A percentile compares a stretch with the other conserved stretches of the same genome.
Conservation (phyloP, 805 yeast genomes). For the Kluyveromyces siamensis region DNA sequence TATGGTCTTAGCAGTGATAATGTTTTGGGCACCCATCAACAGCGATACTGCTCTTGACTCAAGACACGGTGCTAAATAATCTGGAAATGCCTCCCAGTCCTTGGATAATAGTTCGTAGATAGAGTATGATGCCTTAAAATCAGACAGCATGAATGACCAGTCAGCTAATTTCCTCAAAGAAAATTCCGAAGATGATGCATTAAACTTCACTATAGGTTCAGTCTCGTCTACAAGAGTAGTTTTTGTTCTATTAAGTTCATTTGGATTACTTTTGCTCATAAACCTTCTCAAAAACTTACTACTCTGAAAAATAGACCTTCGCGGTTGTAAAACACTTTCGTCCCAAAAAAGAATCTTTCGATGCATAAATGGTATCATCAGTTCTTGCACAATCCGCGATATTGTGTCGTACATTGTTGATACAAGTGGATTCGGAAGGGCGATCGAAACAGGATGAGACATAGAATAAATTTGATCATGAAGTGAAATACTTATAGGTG, state of each 20-base stretch:
- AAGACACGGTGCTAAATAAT: slow-evolving; percentile 58
- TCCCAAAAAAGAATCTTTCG: slow-evolving; percentile 74
- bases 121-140: slow-evolving; percentile 73
- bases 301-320: slow-evolving; percentile 65
- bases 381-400: slow-evolving; percentile 14
- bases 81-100: slow-evolving; percentile 53
- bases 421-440: slow-evolving; percentile 15
- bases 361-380: slow-evolving; percentile 74
- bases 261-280: slow-evolving; percentile 18
- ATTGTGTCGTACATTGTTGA: slow-evolving; percentile 19
- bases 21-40: slow-evolving; percentile 44
- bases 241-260: slow-evolving; percentile 14
- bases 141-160: slow-evolving; percentile 85
- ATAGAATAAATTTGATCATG: slow-evolving; percentile 10
- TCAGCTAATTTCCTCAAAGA: slow-evolving; percentile 78
- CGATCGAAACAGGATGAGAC: slow-evolving; percentile 3
- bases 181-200: slow-evolving; percentile 59
- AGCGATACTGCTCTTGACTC: slow-evolving; percentile 78
- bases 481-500: slow-evolving; percentile 25
- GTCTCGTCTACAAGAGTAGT: slow-evolving; percentile 34
- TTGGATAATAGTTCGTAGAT: slow-evolving; percentile 76
- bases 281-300: slow-evolving; percentile 45
- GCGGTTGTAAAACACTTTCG: slow-evolving; percentile 67
- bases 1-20: slow-evolving; percentile 33
- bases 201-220: slow-evolving; percentile 46